Evolutionary conservation across 495 filamentous ascomycete species (phyloP).

Genomic region (Chaetomidium leptoderma): DNA sequence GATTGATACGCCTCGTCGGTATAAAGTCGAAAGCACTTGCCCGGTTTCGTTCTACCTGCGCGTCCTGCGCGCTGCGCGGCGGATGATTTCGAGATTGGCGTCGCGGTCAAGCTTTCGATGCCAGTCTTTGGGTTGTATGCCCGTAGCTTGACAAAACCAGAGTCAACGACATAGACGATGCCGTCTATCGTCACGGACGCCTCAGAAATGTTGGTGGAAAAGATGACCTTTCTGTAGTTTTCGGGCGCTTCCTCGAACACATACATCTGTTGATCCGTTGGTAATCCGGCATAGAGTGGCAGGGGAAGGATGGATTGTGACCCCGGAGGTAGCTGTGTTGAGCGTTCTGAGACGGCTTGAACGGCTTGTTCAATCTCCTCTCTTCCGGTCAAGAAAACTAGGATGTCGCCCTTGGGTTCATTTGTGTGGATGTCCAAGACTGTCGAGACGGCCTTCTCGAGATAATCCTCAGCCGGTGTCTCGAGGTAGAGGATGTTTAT

Average conservation of each 20-base stretch:
- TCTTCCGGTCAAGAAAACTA: constrained; percentile 87
- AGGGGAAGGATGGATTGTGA: constrained; percentile 67
- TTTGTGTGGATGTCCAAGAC: constrained; percentile 91
- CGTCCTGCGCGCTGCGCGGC: constrained; percentile 89
- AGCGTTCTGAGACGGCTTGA: constrained; percentile 72
- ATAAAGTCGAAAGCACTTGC: constrained; percentile 93
- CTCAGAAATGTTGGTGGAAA: constrained; percentile 95
- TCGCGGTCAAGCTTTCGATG: constrained; percentile 88
- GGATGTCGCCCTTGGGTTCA: constrained; percentile 83
- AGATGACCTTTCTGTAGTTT: constrained; percentile 83
- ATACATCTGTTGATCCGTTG: constrained; percentile 85
- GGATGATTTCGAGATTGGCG: constrained; percentile 85
- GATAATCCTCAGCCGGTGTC: constrained; percentile 77
- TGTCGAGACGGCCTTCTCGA: constrained; percentile 80
- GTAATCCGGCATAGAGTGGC: constrained; percentile 85
- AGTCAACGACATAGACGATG: constrained; percentile 89
- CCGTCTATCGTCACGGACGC: constrained; percentile 92
- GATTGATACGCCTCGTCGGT: constrained; percentile 68
- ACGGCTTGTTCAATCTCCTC: constrained; percentile 88
- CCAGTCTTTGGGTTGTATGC: constrained; percentile 82
- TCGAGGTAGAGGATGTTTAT: constrained; percentile 87
- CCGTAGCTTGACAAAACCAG: constrained; percentile 85
- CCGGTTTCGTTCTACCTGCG: constrained; percentile 85
- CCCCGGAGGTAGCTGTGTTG: constrained; percentile 66
- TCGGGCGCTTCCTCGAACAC: constrained; percentile 85